phyloP scores from a whole-genome alignment of 768 basidiomycete genomes.

The Mycena latifolia region DNA sequence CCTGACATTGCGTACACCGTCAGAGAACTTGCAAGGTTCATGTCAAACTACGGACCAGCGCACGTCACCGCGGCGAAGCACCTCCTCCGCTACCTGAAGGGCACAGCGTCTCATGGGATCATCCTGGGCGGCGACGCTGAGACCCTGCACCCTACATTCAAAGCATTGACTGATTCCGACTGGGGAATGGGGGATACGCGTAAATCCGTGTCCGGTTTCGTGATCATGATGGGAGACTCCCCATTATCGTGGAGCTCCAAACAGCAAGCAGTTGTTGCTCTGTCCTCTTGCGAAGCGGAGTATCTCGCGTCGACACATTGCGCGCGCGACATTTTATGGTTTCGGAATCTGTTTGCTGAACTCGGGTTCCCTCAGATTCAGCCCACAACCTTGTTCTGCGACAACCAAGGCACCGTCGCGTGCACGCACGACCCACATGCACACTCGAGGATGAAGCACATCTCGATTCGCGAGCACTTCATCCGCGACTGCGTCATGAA shows the following conservation, averaged over 20 bases:
- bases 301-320: slow-evolving; percentile 8
- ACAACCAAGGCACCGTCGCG: slow-evolving; percentile 39
- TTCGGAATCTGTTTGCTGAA: background rate
- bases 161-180: slow-evolving; percentile 26
- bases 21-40: slow-evolving; percentile 20
- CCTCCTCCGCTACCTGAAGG: slow-evolving; percentile 26
- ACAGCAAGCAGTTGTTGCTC: too few relatives aligned
- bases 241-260: slow-evolving; percentile 47
- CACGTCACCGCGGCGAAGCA: slow-evolving; percentile 33
- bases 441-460: slow-evolving; percentile 39
- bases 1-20: too few relatives aligned
- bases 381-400: background rate
- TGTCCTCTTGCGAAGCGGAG: too few relatives aligned
- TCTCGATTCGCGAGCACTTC: too few relatives aligned
- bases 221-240: slow-evolving; percentile 40
- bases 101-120: slow-evolving; percentile 7
- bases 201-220: slow-evolving; percentile 45
- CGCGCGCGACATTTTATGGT: background rate
- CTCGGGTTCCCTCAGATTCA: slow-evolving; percentile 1
- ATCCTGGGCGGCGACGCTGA: background rate
- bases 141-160: background rate
- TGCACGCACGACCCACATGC: slow-evolving; percentile 42
- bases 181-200: slow-evolving; percentile 29
- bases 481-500: too few relatives aligned
- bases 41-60: background rate